Base-by-base conservation (phyloP, 306 rosid genomes). In the Vigna mungo region DNA sequence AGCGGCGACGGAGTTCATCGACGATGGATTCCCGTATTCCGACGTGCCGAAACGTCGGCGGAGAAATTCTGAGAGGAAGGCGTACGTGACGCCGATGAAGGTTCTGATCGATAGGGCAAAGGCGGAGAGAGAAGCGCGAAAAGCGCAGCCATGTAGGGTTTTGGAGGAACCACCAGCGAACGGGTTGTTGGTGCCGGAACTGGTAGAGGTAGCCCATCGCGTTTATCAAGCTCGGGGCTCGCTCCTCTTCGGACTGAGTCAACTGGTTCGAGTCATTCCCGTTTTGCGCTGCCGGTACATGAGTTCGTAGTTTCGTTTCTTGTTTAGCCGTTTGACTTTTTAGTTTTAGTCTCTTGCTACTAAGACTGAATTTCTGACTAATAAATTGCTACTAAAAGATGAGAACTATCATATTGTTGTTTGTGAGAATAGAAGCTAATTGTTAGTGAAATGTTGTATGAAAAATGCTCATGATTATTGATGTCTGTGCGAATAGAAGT, bases 71-170 rank as follows among this genome's bases (percentile, higher is more conserved):
- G 92, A 87, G 70, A 89, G 98, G 76, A 91, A 93, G 60, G 88
- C 96, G 2, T 91, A 88, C 46, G 85, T 84, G 39, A 93, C 91
- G 30, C 96, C 97, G 16, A 91, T 91, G 96, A 93, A 88, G 80
- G 69, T 86, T 74, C 78, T 93, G 83, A 91, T 93, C 53, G 86
- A 68, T 60, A 87, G 88, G 72, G 96, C 92, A 44, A 93, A 88
- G 71, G 82, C 80, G 74, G 91, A 89, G 80, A 91, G 79, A 85
- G 86, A 81, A 77, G 86, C 86, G 9, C 79, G 92, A 54, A 89
- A 85, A 89, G 85, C 82, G 2, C 83, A 91, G 21, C 97, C 93
- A 2, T 86, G 90, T 74, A 76, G 87, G 77, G 74, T 91, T 87
- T 81, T 89, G 7, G 88, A 87, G 78, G 81, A 87, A 4, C 83